phyloP scores from a whole-genome alignment of 805 yeast genomes.

The Suhomyces faveliae region DNA sequence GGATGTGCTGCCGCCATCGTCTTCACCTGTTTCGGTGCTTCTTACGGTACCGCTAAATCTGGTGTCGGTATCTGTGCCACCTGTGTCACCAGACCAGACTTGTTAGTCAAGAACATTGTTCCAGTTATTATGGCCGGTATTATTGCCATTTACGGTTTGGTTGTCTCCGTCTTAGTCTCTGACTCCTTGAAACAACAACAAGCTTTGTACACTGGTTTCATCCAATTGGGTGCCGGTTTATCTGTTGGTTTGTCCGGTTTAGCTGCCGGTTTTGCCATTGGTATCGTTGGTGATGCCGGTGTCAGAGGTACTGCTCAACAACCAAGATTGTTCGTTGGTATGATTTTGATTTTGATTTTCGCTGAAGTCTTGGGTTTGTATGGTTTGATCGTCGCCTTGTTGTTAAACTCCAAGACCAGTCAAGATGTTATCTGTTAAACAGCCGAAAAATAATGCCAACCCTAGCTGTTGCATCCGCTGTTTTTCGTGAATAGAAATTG shows the following conservation, averaged over 20 bases:
- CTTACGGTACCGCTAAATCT: constrained; percentile 98
- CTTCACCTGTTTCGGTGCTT: constrained; percentile 98
- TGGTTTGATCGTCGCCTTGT: constrained; percentile 96
- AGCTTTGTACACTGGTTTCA: constrained; percentile 94
- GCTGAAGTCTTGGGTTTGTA: constrained; percentile 98
- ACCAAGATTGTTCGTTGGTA: constrained; percentile 97
- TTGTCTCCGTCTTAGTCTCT: constrained; percentile 91
- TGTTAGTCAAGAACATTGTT: constrained; percentile 87
- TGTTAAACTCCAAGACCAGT: constrained; percentile 96
- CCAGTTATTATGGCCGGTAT: constrained; percentile 99
- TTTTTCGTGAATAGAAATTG: background rate
- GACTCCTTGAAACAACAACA: constrained; percentile 86
- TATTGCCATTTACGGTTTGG: constrained; percentile 96
- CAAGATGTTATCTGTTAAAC: constrained; percentile 71
- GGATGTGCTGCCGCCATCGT: constrained; percentile 99
- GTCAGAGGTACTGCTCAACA: constrained; percentile 98
- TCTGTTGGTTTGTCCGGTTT: constrained; percentile 96
- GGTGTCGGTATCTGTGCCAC: constrained; percentile 99
- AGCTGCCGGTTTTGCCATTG: constrained; percentile 99
- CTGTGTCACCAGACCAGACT: constrained; percentile 95
- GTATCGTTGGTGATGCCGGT: constrained; percentile 99
- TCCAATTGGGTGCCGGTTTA: constrained; percentile 97
- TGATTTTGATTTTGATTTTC: constrained; percentile 96
- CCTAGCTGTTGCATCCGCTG: background rate
- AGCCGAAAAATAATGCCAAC: background rate